Evolutionary conservation across 2,329 filamentous ascomycete species (phyloP), one percentile per base, ranked within the genome.

Genomic region (Fusarium sp.): DNA sequence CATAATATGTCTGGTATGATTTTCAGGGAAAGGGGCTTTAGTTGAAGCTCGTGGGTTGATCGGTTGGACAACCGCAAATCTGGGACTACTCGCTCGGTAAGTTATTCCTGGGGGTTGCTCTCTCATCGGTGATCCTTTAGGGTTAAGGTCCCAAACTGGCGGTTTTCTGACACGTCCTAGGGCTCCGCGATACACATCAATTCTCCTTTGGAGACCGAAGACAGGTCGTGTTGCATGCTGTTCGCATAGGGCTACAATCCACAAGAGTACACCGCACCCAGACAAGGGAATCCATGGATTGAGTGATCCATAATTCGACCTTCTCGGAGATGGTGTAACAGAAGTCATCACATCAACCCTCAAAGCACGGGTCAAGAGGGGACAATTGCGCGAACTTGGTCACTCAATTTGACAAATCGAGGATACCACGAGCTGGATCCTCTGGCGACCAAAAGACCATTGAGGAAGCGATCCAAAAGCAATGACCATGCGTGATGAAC

Each of bases 1-100:
- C 29, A 53, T 51, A 66, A 29, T 56, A 50, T 42, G 11, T 36
- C 61, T 69, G 9, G 50, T 58, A 58, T 40, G 38, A 55, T 34
- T 16, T 34, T n/a, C 14, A 55, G 56, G 34, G 25, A 29, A 46
- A 44, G 42, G 33, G 56, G 38, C 27, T 33, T 23, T 16, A 36
- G 20, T 29, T 59, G n/a, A 36, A 11, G 29, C 16, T 42, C 46
- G 13, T 58, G 53, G 50, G 27, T 51, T 36, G 9, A 31, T 38
- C 57, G 23, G 44, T 38, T 59, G 57, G 57, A 59, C 38, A 38
- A 53, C 49, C 57, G 14, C 23, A n/a, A 42, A 38, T 9, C 42
- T 59, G 42, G 54, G 36, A 9, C 16, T 25, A 5, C 42, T 29
- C 31, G 14, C 34, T 27, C 44, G 16, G 49, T 31, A 36, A 20